phyloP scores from a whole-genome alignment of 441 rosid genomes.

The Arabidopsis lyrata region DNA sequence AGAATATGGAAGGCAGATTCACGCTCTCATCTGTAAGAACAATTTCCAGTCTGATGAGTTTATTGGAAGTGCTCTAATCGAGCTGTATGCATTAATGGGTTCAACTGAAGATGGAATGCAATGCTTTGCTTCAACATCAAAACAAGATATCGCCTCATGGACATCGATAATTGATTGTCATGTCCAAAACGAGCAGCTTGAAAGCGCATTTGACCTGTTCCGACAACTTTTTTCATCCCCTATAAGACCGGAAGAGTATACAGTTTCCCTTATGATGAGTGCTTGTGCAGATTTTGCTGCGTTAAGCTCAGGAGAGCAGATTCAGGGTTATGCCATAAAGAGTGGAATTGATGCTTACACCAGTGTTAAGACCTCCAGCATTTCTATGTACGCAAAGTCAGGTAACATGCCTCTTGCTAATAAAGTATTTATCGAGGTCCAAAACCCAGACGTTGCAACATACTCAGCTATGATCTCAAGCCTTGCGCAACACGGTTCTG shows the following conservation, averaged over 20 bases:
- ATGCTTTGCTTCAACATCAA: constrained; percentile 55
- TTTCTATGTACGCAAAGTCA: constrained; percentile 64
- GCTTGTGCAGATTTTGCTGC: constrained; percentile 63
- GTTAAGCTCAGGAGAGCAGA: constrained; percentile 53
- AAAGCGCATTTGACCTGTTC: constrained; percentile 52
- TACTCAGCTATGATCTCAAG: constrained; percentile 69
- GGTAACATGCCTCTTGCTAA: constrained; percentile 52
- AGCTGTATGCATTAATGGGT: constrained; percentile 57
- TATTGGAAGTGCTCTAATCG: constrained; percentile 57
- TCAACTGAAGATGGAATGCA: constrained; percentile 52
- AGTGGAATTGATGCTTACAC: constrained; percentile 52
- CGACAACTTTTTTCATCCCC: constrained; percentile 48
- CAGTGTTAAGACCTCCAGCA: constrained; percentile 55
- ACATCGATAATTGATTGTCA: constrained; percentile 58
- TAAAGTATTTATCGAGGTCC: constrained; percentile 39
- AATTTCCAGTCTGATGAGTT: constrained; percentile 62
- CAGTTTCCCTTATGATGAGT: constrained; percentile 54
- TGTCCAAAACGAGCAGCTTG: constrained; percentile 55
- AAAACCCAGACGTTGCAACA: constrained; percentile 54
- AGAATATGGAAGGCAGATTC: constrained; percentile 60
- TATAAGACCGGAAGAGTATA: constrained; percentile 58
- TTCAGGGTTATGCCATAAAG: constrained; percentile 56
- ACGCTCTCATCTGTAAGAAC: constrained; percentile 55
- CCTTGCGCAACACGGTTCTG: constrained; percentile 64
- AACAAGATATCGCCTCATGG: constrained; percentile 59